Conservation (phyloP, 2,329 filamentous ascomycete species). For the Lachnellula cervina region DNA sequence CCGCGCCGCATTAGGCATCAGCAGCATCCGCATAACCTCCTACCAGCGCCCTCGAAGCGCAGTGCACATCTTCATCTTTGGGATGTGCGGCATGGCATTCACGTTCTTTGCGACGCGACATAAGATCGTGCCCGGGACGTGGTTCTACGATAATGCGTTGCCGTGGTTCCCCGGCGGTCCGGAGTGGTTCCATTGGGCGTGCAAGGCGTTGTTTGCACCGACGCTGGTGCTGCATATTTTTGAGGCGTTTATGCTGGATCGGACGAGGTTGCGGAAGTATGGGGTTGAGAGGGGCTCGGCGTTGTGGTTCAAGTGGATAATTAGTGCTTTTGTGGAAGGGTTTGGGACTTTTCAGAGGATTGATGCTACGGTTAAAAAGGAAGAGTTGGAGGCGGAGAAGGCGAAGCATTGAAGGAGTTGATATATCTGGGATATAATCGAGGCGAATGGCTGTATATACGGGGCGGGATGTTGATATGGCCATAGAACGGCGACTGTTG, state of each 20-base stretch:
- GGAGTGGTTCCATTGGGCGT: slow-evolving; percentile 52
- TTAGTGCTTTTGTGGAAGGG: slow-evolving; percentile 51
- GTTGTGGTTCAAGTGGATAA: slow-evolving; percentile 53
- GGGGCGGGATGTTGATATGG: too few species aligned
- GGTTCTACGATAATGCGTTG: slow-evolving; percentile 46
- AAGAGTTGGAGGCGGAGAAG: slow-evolving; percentile 38
- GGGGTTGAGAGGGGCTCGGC: slow-evolving; percentile 40
- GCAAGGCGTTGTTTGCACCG: slow-evolving; percentile 51
- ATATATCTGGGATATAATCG: too few species aligned
- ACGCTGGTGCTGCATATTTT: slow-evolving; percentile 59
- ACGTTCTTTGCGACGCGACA: slow-evolving; percentile 44
- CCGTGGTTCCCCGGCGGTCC: slow-evolving; percentile 53
- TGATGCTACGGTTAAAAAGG: slow-evolving; percentile 42
- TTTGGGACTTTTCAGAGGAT: slow-evolving; percentile 45
- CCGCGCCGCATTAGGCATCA: slow-evolving; percentile 54
- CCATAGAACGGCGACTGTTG: too few species aligned
- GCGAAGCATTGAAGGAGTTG: slow-evolving; percentile 36
- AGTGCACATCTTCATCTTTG: slow-evolving; percentile 49
- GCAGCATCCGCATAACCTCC: slow-evolving; percentile 36
- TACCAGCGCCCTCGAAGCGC: slow-evolving; percentile 33
- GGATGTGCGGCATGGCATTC: slow-evolving; percentile 50
- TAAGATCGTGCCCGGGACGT: slow-evolving; percentile 49
- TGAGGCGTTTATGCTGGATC: slow-evolving; percentile 56
- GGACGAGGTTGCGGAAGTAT: slow-evolving; percentile 42
- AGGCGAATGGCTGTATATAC: too few species aligned